These are phyloP conservation scores for Umbilicus rupestris DNA, from an alignment of 164 flowering plant species.

Conservation along the genomic window DNA sequence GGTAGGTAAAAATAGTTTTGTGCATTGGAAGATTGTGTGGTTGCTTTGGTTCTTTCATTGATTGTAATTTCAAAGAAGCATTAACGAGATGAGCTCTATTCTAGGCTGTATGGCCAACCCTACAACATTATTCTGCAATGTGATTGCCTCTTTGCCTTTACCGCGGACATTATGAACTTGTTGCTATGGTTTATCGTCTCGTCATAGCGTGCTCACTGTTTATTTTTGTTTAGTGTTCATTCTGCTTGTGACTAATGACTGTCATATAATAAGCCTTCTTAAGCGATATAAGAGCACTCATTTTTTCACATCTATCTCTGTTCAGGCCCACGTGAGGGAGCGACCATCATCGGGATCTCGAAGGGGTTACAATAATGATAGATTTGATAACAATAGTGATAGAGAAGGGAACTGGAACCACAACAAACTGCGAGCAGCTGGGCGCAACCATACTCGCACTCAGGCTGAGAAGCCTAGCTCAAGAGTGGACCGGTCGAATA, in stretches of 20 bases:
- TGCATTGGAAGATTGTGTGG: neutral
- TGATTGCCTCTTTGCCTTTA: neutral
- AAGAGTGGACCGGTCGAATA: conserved; percentile 40
- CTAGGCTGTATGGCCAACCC: neutral
- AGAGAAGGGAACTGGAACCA: conserved; percentile 82
- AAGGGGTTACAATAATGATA: conserved; percentile 61
- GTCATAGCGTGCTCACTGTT: neutral
- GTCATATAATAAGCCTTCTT: neutral
- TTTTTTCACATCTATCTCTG: conserved; percentile 18
- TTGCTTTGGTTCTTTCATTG: neutral
- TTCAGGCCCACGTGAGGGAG: conserved; percentile 63
- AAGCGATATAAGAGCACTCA: neutral
- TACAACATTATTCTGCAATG: neutral
- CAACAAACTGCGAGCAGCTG: conserved; percentile 46
- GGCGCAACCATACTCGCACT: conserved; percentile 51
- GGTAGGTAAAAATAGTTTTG: neutral
- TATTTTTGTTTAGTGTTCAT: neutral
- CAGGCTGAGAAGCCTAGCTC: conserved; percentile 54
- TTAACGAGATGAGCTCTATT: neutral
- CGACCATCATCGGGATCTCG: conserved; percentile 51
- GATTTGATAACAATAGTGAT: conserved; percentile 58
- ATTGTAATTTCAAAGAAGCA: neutral
- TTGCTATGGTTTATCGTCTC: neutral
- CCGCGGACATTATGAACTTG: neutral
- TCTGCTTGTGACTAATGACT: neutral